phyloP scores from a whole-genome alignment of 192 early-diverging fungal species.

The Nowakowskiella sp. region DNA sequence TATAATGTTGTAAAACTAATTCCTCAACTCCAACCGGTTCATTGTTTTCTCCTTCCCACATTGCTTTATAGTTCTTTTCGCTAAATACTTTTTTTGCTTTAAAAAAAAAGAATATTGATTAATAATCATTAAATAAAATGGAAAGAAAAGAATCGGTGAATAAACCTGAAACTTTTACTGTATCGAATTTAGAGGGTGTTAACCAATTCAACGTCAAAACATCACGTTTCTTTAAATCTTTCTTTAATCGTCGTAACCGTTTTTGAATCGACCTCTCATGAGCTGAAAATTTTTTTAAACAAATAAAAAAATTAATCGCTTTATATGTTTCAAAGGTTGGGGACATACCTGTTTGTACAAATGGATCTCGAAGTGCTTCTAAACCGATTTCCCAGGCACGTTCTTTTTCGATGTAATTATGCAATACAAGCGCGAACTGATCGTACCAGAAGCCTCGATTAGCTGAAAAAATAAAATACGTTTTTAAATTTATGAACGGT shows the following conservation, averaged over 20 bases:
- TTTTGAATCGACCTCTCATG: background rate
- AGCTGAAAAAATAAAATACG: no score
- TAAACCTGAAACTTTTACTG: background rate
- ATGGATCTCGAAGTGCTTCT: constrained; percentile 21
- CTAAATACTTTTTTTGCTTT: constrained; percentile 19
- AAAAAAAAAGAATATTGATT: background rate
- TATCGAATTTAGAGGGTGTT: background rate
- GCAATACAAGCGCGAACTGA: constrained; percentile 14
- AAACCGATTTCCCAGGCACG: constrained; percentile 15
- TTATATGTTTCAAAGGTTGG: background rate
- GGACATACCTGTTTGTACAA: constrained; percentile 9
- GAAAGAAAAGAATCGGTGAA: background rate
- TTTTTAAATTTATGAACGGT: no score
- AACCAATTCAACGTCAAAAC: background rate
- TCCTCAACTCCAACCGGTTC: constrained; percentile 19
- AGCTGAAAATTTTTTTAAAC: constrained; percentile 1
- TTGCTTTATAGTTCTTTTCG: constrained; percentile 16
- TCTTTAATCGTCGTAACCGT: background rate
- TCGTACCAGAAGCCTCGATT: constrained; percentile 25
- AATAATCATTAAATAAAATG: no score
- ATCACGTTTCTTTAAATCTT: background rate
- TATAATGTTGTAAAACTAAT: constrained; percentile 19
- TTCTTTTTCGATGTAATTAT: background rate
- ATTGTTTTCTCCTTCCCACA: constrained; percentile 14
- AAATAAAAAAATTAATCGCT: background rate